Evolutionary conservation across 2,329 filamentous ascomycete species (phyloP).

Genomic region (Ceratocystis papillata): DNA sequence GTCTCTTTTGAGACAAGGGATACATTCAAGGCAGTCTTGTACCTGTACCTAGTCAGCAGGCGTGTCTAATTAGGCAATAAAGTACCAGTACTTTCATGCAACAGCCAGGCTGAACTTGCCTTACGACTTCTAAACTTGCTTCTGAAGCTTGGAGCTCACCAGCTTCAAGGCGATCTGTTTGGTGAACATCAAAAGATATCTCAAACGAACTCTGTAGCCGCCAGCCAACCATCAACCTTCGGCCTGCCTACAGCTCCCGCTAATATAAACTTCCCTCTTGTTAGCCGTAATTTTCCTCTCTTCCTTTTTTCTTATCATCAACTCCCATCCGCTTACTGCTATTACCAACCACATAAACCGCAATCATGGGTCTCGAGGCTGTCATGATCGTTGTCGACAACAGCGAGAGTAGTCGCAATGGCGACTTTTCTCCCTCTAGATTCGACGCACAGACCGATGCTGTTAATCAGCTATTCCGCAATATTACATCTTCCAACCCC

Average conservation of each 20-base stretch:
- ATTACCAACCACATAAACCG: constrained; percentile 28
- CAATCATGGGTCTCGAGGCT: constrained; percentile 94
- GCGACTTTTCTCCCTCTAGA: constrained; percentile 80
- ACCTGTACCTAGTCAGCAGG: neutral
- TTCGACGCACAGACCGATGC: constrained; percentile 96
- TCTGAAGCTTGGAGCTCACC: constrained; percentile 15
- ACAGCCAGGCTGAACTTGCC: constrained; percentile 23
- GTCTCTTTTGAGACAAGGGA: constrained; percentile 4
- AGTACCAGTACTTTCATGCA: neutral
- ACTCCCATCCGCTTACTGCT: constrained; percentile 1
- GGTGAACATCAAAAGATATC: constrained; percentile 20
- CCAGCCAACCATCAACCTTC: constrained; percentile 7
- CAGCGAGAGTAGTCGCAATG: constrained; percentile 96
- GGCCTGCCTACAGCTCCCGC: too few species aligned
- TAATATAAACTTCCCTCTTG: neutral
- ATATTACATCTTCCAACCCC: constrained; percentile 87
- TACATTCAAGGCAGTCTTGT: neutral
- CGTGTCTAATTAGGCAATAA: neutral
- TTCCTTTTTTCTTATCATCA: neutral
- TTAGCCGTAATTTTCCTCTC: neutral
- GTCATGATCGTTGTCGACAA: constrained; percentile 99
- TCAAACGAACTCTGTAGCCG: neutral
- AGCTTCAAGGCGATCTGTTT: constrained; percentile 22
- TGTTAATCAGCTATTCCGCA: constrained; percentile 88
- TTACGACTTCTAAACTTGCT: constrained; percentile 22